Evolutionary conservation across 2,329 filamentous ascomycete genomes (phyloP).

Genomic region (Tolypocladium paradoxum): DNA sequence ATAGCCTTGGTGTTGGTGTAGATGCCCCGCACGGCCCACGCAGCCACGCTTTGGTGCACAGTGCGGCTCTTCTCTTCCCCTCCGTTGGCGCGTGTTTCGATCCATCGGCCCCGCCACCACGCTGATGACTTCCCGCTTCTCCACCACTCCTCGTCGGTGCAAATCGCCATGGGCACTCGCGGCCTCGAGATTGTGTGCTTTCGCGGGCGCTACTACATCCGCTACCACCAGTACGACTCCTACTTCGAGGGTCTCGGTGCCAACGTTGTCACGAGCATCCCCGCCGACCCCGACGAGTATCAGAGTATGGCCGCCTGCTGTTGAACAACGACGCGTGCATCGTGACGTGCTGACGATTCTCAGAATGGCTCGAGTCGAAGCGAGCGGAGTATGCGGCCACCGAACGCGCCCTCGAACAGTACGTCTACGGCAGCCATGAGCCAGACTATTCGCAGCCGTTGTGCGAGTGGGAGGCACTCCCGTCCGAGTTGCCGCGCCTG

Average conservation of each 20-base stretch:
- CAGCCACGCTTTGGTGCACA: too few species aligned
- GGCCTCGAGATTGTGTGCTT: constrained; percentile 7
- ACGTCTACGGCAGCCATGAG: too few species aligned
- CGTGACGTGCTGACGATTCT: neutral
- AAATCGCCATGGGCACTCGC: constrained; percentile 8
- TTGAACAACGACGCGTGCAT: too few species aligned
- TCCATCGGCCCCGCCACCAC: too few species aligned
- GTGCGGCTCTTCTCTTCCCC: too few species aligned
- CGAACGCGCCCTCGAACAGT: constrained; percentile 3
- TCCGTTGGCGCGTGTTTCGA: too few species aligned
- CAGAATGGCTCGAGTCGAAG: constrained; percentile 5
- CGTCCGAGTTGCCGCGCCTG: constrained; percentile 4
- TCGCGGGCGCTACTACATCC: constrained; percentile 6
- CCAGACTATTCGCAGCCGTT: too few species aligned
- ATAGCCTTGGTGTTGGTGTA: too few species aligned
- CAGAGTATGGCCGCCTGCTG: constrained; percentile 1
- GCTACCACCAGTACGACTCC: constrained; percentile 1
- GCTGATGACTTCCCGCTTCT: too few species aligned
- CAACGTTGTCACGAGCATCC: constrained; percentile 1
- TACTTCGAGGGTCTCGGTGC: constrained; percentile 4
- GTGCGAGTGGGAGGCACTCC: too few species aligned
- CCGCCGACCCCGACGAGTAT: constrained; percentile 1
- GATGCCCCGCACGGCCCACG: too few species aligned
- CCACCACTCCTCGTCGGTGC: too few species aligned
- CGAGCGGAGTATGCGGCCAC: constrained; percentile 1